Evolutionary conservation across 2,329 filamentous ascomycete genomes (phyloP).

Genomic region (Gaeumannomyces sp.): DNA sequence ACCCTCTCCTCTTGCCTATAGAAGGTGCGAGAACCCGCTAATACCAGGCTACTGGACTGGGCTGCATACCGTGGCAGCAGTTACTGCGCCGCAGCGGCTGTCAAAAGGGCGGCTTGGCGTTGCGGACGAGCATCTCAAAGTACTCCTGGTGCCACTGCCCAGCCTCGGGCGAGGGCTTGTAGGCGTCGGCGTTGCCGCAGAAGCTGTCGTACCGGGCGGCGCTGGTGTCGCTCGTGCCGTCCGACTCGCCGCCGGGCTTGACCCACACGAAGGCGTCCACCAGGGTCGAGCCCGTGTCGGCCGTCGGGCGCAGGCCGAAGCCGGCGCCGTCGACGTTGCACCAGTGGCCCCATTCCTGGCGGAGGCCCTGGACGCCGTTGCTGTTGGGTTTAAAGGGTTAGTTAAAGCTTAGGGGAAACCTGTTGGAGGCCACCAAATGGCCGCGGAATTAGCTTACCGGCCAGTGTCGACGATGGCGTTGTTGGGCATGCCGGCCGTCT

Average conservation of each 20-base stretch:
- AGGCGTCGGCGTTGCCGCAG: conserved; percentile 31
- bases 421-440: no score
- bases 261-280: conserved; percentile 61
- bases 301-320: conserved; percentile 51
- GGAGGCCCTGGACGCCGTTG: conserved; percentile 34
- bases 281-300: conserved; percentile 46
- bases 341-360: conserved; percentile 39
- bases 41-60: no score
- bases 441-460: neutral
- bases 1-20: no score
- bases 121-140: conserved; percentile 36
- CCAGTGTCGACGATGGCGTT: conserved; percentile 35
- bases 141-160: conserved; percentile 37
- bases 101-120: conserved; percentile 27
- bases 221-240: conserved; percentile 30
- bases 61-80: no score
- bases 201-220: conserved; percentile 30
- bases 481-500: conserved; percentile 31
- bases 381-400: conserved; percentile 18
- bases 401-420: no score
- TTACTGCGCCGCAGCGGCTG: neutral
- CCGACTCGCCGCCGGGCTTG: conserved; percentile 54
- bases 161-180: conserved; percentile 34
- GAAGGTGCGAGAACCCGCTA: no score
- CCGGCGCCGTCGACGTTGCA: conserved; percentile 52